Percentiles rank a stretch among this genome's conserved stretches.
phyloP scores from a whole-genome alignment of 2,329 filamentous ascomycete species.

The Madurella fahalii region DNA sequence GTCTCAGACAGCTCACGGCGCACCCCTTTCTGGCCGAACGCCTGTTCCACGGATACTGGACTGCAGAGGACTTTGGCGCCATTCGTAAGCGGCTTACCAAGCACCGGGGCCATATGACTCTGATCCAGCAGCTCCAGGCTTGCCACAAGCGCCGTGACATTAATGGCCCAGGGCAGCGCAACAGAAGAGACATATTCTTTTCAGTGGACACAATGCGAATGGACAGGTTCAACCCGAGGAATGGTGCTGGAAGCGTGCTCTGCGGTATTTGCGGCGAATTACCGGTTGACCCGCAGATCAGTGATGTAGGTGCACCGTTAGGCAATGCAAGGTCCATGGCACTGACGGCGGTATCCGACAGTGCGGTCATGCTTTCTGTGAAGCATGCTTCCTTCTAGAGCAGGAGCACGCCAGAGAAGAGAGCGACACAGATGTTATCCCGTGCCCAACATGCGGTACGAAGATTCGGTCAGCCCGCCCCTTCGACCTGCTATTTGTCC shows the following conservation, averaged over 20 bases:
- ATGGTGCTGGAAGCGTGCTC: background rate
- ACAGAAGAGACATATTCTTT: background rate
- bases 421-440: too few species aligned
- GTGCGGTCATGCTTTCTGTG: slow-evolving; percentile 12
- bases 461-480: background rate
- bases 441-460: too few species aligned
- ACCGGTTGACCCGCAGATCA: background rate
- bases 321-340: too few species aligned
- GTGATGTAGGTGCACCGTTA: slow-evolving; percentile 1
- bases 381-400: background rate
- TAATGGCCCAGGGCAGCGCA: too few species aligned
- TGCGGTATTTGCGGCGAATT: slow-evolving; percentile 3
- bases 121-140: too few species aligned
- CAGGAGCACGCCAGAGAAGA: background rate
- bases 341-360: background rate
- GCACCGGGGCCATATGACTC: too few species aligned
- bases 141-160: too few species aligned
- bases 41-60: too few species aligned
- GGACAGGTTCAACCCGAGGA: background rate
- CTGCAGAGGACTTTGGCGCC: too few species aligned
- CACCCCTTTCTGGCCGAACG: too few species aligned
- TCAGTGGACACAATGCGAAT: slow-evolving; percentile 1
- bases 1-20: too few species aligned
- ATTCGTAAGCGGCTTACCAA: too few species aligned
- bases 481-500: background rate